Base-by-base conservation (phyloP, 2,329 filamentous ascomycete genomes). In the Waltergamsia citrina region DNA sequence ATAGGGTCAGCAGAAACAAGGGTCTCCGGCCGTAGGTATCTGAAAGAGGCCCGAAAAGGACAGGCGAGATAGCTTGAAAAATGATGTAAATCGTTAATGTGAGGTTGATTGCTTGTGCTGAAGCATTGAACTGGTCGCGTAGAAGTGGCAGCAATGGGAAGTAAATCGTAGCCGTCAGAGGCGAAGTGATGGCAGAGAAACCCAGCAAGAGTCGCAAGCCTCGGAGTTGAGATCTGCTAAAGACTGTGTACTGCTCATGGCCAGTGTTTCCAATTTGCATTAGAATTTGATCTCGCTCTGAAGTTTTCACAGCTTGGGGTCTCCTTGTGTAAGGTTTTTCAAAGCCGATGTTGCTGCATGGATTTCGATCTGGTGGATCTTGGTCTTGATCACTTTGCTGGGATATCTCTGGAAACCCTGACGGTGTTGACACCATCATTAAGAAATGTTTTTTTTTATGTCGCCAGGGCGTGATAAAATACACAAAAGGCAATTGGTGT, bases 51-150 rank as follows among this genome's bases (percentile, higher is more conserved):
- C 27, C 34, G 19, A 32, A 36, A 8, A 36, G 12, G 5, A 36
- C 22, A 4, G 34, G 34, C 5, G 28, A 24, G 14, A 36, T 31
- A 15, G 34, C 34, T 36, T 36, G 34, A 21, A 36, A 23, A 8
- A 36, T 25, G 14, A 36, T 26, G 19, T 36, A 36, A 8, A 36
- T 11, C 9, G 34, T 36, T 8, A 32, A 9, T 12, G 34, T 36
- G 10, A 36, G 28, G 34, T 36, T 36, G 34, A 36, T 36, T 12
- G 27, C 34, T 21, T 36, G 34, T 15, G 34, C 22, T 18, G 34
- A 36, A 14, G 22, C 12, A 17, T 18, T 12, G 22, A 24, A 36
- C 16, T 36, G 34, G 7, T 12, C 6, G 17, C 22, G 17, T 19
- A 36, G 22, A 5, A 32, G 22, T 16, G 34, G 34, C 14, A 36